Base-by-base conservation (phyloP, 2,329 filamentous ascomycete species). In the Calycina marina region DNA sequence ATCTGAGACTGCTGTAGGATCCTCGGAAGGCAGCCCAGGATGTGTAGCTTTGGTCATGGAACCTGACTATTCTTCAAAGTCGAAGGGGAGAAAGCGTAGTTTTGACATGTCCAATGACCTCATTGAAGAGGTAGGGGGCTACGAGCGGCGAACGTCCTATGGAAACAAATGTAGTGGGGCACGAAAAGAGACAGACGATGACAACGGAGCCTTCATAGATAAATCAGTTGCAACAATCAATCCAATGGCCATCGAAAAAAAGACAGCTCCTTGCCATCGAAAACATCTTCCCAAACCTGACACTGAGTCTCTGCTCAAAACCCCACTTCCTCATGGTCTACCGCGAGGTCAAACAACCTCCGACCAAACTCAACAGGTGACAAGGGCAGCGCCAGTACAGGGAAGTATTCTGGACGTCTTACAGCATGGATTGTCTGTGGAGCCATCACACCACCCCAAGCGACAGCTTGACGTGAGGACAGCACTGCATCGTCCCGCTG, bases 51-150 rank as follows among this genome's bases (percentile, higher is more conserved):
- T n/a, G n/a, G n/a, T n/a, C n/a, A n/a, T n/a, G n/a, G n/a, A n/a
- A n/a, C n/a, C n/a, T n/a, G n/a, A n/a, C n/a, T n/a, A n/a, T n/a
- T n/a, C n/a, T n/a, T n/a, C n/a, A 5, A 20, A 22, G 11, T 24
- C 4, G 4, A 22, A 32, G 8, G 37, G 34, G 36, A 25, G 31
- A 8, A 44, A 40, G 25, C 48, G 47, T 47, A 27, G 71, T 0
- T 40, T 69, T 2, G 43, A 56, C n/a, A 51, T 59, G 12, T 71
- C 72, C 30, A 57, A 59, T 18, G 40, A 40, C 1, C 47, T 70
- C 12, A 66, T 63, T 14, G 43, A 48, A 17, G 48, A 53, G 4
- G 38, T 59, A 5, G 68, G 71, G 15, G 8, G 8, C 27, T 5
- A 6, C 18, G 14, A 29, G 9, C 14, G 11, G 14, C 27, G 15